phyloP scores from a whole-genome alignment of 768 basidiomycete genomes.

The Auricularia heimuer region DNA sequence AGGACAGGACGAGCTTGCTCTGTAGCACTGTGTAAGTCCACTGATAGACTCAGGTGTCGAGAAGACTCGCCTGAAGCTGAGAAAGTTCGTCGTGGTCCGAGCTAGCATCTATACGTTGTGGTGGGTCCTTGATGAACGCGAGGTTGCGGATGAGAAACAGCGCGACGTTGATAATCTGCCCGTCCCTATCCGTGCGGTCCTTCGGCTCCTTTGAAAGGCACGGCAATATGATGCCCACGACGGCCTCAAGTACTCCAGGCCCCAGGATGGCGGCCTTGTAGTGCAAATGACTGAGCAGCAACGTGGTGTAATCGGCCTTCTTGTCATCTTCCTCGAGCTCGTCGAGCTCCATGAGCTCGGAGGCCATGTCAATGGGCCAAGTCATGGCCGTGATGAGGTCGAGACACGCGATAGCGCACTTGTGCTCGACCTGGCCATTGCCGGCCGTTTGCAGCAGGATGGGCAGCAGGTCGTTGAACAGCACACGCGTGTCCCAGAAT shows the following conservation, averaged over 20 bases:
- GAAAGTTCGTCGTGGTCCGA: conserved; percentile 74
- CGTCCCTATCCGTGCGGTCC: conserved; percentile 70
- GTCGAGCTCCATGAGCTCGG: conserved; percentile 87
- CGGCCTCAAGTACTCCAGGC: conserved; percentile 56
- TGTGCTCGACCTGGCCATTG: conserved; percentile 68
- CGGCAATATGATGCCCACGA: conserved; percentile 70
- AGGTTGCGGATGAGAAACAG: conserved; percentile 88
- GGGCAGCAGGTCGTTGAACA: conserved; percentile 80
- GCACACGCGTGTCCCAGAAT: conserved; percentile 78
- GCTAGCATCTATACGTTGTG: conserved; percentile 58
- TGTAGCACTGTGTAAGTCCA: conserved; percentile 11
- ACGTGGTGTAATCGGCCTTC: conserved; percentile 80
- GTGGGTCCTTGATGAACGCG: conserved; percentile 84
- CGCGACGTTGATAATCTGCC: conserved; percentile 78
- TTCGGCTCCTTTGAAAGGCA: conserved; percentile 59
- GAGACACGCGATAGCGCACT: conserved; percentile 69
- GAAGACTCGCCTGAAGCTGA: conserved; percentile 46
- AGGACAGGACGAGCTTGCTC: conserved; percentile 58
- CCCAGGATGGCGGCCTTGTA: conserved; percentile 79
- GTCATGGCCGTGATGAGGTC: conserved; percentile 96
- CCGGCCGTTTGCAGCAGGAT: conserved; percentile 77
- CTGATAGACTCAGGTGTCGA: not conserved
- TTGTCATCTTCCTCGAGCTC: conserved; percentile 58
- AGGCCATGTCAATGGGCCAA: conserved; percentile 95
- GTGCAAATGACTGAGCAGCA: conserved; percentile 67